Base-by-base conservation (phyloP, 176 grass and related monocot species). In the Themeda triandra region DNA sequence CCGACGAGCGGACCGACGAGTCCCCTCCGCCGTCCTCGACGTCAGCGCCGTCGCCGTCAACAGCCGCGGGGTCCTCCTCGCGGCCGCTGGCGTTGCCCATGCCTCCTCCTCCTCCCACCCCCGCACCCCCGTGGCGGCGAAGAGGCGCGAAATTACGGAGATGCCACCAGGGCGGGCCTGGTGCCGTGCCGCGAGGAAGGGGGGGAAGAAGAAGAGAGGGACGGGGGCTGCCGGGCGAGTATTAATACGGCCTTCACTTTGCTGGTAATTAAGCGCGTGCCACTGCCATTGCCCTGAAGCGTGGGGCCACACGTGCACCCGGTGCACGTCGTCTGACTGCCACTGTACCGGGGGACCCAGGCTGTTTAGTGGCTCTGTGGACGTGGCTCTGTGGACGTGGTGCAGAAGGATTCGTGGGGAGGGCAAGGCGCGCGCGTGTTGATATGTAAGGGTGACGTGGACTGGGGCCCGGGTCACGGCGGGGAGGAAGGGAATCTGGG, bases 71-170 rank as follows among this genome's bases (percentile, higher is more conserved):
- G 69, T 86, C 72, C 83, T 91, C 93, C 69, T 94, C 93, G 83
- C 90, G 89, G 36, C 86, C 97, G 84, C 82, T 96, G 25, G 80
- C 88, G 91, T 99, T 99, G 51, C 97, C 97, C 97, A 99, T 99
- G 86, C 39, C 45, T 62, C 78, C 76, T 39, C 74, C 76, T 39
- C 85, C 56, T 31, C 62, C 65, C 60, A 28, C 60, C 58, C 66
- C 53, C 60, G 9, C 7, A 24, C 64, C 71, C 65, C 67, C 59
- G 45, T 79, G 56, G 86, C 82, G 83, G 87, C 71, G 77, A 69
- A 73, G 82, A 67, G 83, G 84, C 33, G 80, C 67, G 25, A 87
- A 91, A 87, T 90, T 78, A 84, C 89, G 89, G 81, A 87, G 66
- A 86, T 67, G 81, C 89, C 89, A 87, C 89, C 83, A 82, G 44